phyloP scores from a whole-genome alignment of 2,329 filamentous ascomycete species.

The Fusarium metavorans region DNA sequence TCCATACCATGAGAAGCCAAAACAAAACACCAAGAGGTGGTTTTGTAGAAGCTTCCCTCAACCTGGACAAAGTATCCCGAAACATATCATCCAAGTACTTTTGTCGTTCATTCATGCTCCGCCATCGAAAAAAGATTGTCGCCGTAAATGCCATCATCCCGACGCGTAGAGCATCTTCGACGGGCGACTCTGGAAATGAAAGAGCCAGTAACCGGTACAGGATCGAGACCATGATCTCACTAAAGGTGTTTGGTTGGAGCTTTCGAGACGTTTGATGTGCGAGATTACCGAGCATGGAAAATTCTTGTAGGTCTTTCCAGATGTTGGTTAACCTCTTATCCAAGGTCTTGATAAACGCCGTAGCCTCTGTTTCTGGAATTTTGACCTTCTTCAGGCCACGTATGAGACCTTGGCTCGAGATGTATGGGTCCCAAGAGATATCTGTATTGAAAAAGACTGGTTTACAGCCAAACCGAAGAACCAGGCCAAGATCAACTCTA shows the following conservation, averaged over 20 bases:
- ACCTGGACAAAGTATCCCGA: neutral
- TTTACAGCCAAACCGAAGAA: slow-evolving; percentile 21
- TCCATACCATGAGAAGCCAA: slow-evolving; percentile 25
- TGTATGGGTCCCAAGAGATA: slow-evolving; percentile 33
- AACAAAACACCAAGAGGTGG: slow-evolving; percentile 1
- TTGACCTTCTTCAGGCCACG: neutral
- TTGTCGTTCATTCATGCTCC: slow-evolving; percentile 31
- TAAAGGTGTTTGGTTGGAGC: slow-evolving; percentile 32
- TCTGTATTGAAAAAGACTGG: slow-evolving; percentile 22
- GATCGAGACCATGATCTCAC: slow-evolving; percentile 32
- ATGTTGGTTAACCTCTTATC: slow-evolving; percentile 24
- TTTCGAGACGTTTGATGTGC: slow-evolving; percentile 31
- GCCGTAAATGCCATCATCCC: slow-evolving; percentile 27
- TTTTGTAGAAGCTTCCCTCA: neutral
- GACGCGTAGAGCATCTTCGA: slow-evolving; percentile 20
- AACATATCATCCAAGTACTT: slow-evolving; percentile 7
- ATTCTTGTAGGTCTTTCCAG: slow-evolving; percentile 30
- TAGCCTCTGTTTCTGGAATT: neutral
- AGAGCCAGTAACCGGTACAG: slow-evolving; percentile 32
- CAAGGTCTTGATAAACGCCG: slow-evolving; percentile 5
- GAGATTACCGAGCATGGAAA: slow-evolving; percentile 30
- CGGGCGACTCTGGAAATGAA: neutral
- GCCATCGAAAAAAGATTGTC: slow-evolving; percentile 31
- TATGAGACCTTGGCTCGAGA: slow-evolving; percentile 4
- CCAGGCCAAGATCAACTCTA: slow-evolving; percentile 32